Evolutionary conservation across 1,139 yeast genomes (phyloP), one percentile per base, ranked within the genome.

Genomic region (Kodamaea plutei): DNA sequence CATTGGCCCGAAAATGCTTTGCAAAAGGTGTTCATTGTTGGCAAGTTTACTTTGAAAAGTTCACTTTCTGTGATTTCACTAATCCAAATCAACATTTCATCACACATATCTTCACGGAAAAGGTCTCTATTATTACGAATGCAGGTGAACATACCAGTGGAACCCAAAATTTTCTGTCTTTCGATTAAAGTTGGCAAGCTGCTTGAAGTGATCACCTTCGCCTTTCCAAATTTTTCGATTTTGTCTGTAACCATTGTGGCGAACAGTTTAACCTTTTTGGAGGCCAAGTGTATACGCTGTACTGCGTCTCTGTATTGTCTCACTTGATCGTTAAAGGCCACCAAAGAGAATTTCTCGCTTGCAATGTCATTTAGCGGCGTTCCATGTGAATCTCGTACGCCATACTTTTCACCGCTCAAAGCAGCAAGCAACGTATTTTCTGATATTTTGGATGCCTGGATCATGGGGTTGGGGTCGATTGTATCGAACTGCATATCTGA

Each of bases 41-140:
- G 45, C 25, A 60, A 56, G 40, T 73, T 72, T 26, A 71, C 68
- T 13, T 74, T 75, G 38, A 70, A 69, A 15, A 83, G 47, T 26
- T 75, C 72, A 20, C 82, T 69, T 34, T 66, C 70, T 0, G 83
- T 64, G 26, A 87, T 54, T 26, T 76, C 83, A 21, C 62, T 58
- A 3, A 85, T 50, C 89, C 94, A 84, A 13, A 54, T 48, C 7
- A 84, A 51, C 14, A 85, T 75, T 37, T 80, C 87, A 32, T 75
- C 79, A 41, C 84, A 79, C 87, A 84, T 79, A 36, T 84, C 91
- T 51, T 87, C 95, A 33, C 94, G 64, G 48, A 84, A 82, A 6
- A 74, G 61, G 47, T 85, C 95, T 37, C 89, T 61, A 10, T 76
- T 65, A 33, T 79, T 73, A 38, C 88, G 59, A 9, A 87, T 79